These are phyloP conservation scores for Fabrea salina DNA, from an alignment of 169 alveolate species.

Conservation along the genomic window DNA sequence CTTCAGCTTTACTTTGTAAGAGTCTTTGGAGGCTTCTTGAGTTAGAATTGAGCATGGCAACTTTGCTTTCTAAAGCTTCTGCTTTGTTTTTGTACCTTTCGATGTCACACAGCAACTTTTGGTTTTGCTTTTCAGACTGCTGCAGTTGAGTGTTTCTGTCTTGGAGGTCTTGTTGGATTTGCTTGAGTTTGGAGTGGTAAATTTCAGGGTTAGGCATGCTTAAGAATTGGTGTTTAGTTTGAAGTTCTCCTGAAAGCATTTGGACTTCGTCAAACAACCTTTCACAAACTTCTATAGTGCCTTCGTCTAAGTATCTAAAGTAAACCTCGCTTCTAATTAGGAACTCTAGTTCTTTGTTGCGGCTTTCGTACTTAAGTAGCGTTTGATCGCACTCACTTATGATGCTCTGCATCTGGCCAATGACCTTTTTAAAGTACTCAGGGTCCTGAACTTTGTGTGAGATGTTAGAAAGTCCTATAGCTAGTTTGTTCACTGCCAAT, in stretches of 20 bases:
- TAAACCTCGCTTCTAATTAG: not conserved
- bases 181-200: not conserved
- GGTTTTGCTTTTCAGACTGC: not conserved
- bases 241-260: not conserved
- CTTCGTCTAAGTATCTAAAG: not conserved
- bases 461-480: not conserved
- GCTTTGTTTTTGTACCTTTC: not conserved
- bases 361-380: not conserved
- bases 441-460: not conserved
- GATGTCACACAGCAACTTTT: too few relatives aligned
- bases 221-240: not conserved
- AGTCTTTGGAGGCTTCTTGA: not conserved
- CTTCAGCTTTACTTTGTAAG: not conserved
- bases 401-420: not conserved
- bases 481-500: not conserved
- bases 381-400: not conserved
- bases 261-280: not conserved
- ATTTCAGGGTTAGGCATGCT: conserved; percentile 27
- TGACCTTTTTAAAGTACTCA: not conserved
- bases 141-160: not conserved
- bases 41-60: not conserved
- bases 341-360: not conserved
- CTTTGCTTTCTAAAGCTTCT: not conserved
- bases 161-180: not conserved
- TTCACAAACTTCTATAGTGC: not conserved